Percentiles rank a stretch among this genome's conserved stretches.
Conservation (phyloP, 2,329 filamentous ascomycete genomes). For the Alternaria solani region DNA sequence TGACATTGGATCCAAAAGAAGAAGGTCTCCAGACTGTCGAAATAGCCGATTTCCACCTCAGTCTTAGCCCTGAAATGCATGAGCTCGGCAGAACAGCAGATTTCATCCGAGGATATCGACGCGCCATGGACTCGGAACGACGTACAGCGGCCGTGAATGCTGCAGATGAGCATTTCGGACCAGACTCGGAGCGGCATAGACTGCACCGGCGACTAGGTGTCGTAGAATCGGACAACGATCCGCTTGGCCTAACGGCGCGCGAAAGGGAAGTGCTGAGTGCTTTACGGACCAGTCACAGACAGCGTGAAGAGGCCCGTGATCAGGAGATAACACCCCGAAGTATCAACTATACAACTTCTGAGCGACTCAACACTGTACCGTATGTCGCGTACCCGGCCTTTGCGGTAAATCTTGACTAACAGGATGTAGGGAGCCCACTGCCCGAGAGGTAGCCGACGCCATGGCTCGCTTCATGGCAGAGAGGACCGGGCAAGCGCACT, state of each 20-base stretch:
- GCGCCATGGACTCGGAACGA: constrained; percentile 50
- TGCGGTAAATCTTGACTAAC: constrained; percentile 18
- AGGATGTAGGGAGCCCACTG: constrained; percentile 21
- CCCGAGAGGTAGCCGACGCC: constrained; percentile 32
- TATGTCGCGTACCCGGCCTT: constrained; percentile 21
- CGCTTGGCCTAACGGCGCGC: constrained; percentile 55
- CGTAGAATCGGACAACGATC: constrained; percentile 55
- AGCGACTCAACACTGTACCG: constrained; percentile 34
- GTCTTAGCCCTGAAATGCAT: constrained; percentile 52
- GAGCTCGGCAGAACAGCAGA: constrained; percentile 59
- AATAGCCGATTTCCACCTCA: constrained; percentile 60
- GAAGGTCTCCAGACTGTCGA: constrained; percentile 65
- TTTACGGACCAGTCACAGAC: constrained; percentile 52
- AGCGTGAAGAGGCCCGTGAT: constrained; percentile 53
- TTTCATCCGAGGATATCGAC: constrained; percentile 54
- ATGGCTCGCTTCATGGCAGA: constrained; percentile 36
- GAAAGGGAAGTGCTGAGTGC: constrained; percentile 58
- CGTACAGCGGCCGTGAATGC: constrained; percentile 49
- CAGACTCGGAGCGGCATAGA: constrained; percentile 44
- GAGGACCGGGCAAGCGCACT: constrained; percentile 18
- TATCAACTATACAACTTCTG: constrained; percentile 54
- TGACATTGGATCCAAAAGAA: constrained; percentile 67
- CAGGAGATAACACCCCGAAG: constrained; percentile 48
- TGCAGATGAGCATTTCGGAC: constrained; percentile 55
- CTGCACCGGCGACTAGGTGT: constrained; percentile 47